Percentiles rank a stretch among this genome's conserved stretches.
These are phyloP conservation scores for Alternaria incomplexa DNA, from an alignment of 2,329 filamentous ascomycete species.

Conservation along the genomic window DNA sequence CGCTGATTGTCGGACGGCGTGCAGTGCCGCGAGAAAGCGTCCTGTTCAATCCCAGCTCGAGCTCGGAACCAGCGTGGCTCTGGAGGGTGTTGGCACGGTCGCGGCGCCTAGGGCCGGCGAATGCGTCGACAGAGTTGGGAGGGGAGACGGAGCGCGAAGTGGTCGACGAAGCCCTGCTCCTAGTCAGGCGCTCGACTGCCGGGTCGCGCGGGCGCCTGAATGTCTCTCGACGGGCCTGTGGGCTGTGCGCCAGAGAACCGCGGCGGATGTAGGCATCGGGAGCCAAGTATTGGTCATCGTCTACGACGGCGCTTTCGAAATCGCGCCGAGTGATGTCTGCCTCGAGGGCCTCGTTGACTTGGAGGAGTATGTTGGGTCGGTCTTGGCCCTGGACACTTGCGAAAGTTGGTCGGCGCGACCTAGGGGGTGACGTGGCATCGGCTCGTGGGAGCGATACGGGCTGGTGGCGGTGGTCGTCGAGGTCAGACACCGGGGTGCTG, in stretches of 20 bases:
- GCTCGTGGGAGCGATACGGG: constrained; percentile 64
- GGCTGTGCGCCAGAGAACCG: constrained; percentile 54
- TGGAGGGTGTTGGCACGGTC: constrained; percentile 75
- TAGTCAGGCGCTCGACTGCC: constrained; percentile 39
- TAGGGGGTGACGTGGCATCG: constrained; percentile 59
- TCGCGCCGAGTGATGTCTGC: constrained; percentile 66
- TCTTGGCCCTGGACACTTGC: constrained; percentile 65
- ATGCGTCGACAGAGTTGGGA: constrained; percentile 96
- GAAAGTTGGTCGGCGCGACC: constrained; percentile 71
- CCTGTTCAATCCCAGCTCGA: constrained; percentile 68
- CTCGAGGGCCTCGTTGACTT: constrained; percentile 55
- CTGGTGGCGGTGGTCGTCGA: constrained; percentile 86
- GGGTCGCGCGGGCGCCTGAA: constrained; percentile 51
- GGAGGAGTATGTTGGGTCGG: constrained; percentile 52
- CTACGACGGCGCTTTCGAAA: constrained; percentile 83
- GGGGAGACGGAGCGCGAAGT: constrained; percentile 78
- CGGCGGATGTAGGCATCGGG: constrained; percentile 54
- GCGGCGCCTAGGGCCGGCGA: constrained; percentile 86
- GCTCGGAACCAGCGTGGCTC: constrained; percentile 59
- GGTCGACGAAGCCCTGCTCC: constrained; percentile 57
- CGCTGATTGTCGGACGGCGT: constrained; percentile 65
- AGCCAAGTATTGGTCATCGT: constrained; percentile 66
- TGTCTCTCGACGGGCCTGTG: constrained; percentile 51
- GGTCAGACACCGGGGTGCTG: constrained; percentile 75
- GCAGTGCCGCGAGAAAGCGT: constrained; percentile 73